Evolutionary conservation across 495 filamentous ascomycete species (phyloP).

Genomic region (Penicillium egyptiacum): DNA sequence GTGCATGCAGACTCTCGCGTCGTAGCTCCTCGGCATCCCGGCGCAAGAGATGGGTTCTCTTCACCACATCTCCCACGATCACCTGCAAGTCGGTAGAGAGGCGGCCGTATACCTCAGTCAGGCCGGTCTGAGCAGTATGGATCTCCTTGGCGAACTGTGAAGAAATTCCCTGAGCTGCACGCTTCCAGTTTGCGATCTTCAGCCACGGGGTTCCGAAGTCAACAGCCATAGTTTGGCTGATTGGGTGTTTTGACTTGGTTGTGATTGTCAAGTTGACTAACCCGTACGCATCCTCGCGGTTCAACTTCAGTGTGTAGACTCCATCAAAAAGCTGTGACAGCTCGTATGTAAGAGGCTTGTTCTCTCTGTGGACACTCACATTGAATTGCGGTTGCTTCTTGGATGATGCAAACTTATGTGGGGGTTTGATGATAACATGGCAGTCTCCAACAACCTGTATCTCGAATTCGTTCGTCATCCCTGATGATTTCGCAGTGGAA

Average conservation of each 20-base stretch:
- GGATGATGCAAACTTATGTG: constrained; percentile 45
- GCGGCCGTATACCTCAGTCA: constrained; percentile 44
- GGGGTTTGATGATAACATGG: constrained; percentile 60
- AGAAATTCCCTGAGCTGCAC: constrained; percentile 44
- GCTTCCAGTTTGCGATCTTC: constrained; percentile 57
- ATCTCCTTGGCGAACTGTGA: constrained; percentile 46
- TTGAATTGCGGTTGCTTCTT: constrained; percentile 53
- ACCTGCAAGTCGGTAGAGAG: constrained; percentile 52
- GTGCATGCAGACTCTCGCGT: constrained; percentile 26
- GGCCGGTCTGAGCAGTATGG: constrained; percentile 43
- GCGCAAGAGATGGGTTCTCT: constrained; percentile 40
- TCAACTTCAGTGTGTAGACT: constrained; percentile 57
- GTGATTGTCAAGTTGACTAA: constrained; percentile 57
- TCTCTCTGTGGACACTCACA: constrained; percentile 50
- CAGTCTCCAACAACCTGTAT: constrained; percentile 62
- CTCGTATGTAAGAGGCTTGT: constrained; percentile 45
- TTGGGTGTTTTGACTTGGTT: constrained; percentile 50
- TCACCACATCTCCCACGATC: constrained; percentile 49
- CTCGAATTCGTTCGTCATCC: constrained; percentile 48
- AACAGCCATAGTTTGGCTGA: constrained; percentile 54
- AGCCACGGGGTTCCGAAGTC: constrained; percentile 65
- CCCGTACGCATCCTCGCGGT: constrained; percentile 59
- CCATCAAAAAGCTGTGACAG: constrained; percentile 57
- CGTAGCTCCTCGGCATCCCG: constrained; percentile 33
- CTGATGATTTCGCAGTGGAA: constrained; percentile 15